phyloP scores from a whole-genome alignment of 305 asterid species.

The Fraxinus albicans region DNA sequence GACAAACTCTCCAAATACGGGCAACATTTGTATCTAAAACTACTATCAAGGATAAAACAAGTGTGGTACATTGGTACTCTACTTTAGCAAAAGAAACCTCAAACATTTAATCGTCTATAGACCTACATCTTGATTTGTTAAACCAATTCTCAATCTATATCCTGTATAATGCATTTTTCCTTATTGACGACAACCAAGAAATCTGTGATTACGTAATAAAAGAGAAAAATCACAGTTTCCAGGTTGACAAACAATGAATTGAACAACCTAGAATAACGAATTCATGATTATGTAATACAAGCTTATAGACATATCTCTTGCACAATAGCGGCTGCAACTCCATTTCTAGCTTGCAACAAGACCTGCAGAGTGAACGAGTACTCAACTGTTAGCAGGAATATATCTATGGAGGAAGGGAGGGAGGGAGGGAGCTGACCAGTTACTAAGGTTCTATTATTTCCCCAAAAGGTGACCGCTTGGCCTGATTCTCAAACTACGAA shows the following conservation, averaged over 20 bases:
- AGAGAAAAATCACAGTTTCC: slow-evolving; percentile 57
- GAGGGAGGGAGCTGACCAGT: slow-evolving; percentile 34
- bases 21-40: slow-evolving; percentile 22
- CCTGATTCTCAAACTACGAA: slow-evolving; percentile 62
- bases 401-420: slow-evolving; percentile 10
- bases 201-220: slow-evolving; percentile 39
- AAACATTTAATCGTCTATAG: slow-evolving; percentile 7
- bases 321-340: slow-evolving; percentile 23
- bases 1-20: slow-evolving; percentile 1
- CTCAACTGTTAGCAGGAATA: slow-evolving; percentile 1
- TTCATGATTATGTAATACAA: slow-evolving; percentile 21
- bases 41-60: slow-evolving; percentile 1
- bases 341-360: slow-evolving; percentile 23
- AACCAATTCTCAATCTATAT: slow-evolving; percentile 13
- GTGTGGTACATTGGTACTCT: neutral
- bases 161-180: slow-evolving; percentile 27
- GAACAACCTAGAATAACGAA: slow-evolving; percentile 30
- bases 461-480: slow-evolving; percentile 26
- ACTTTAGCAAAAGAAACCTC: slow-evolving; percentile 19
- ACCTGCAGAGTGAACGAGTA: slow-evolving; percentile 28
- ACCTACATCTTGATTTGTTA: slow-evolving; percentile 21
- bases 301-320: slow-evolving; percentile 28
- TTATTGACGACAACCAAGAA: slow-evolving; percentile 49
- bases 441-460: slow-evolving; percentile 15
- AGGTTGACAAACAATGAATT: slow-evolving; percentile 55